Evolutionary conservation across 73 alveolate genomes (phyloP).

Genomic region (Stentor roeselii): DNA sequence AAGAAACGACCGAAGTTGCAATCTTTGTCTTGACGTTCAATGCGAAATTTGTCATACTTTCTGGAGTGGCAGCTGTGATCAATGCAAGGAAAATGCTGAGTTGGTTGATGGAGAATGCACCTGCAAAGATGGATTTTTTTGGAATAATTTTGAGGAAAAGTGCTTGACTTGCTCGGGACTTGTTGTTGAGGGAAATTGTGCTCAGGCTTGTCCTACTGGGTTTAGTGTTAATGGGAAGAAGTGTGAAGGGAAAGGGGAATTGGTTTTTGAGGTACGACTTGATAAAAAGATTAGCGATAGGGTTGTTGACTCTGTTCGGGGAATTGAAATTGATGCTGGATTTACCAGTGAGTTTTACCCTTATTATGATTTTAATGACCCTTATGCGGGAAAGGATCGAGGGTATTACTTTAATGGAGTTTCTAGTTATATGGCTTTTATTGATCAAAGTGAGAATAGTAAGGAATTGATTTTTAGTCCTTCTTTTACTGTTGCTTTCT

Average conservation of each 20-base stretch:
- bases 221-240: not conserved
- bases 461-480: not conserved
- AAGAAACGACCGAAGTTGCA: not conserved
- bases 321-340: not conserved
- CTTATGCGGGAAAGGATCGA: slow-evolving; percentile 1
- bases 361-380: not conserved
- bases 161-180: not conserved
- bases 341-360: not conserved
- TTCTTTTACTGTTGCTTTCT: not conserved
- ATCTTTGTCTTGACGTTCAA: not conserved
- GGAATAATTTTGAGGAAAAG: not conserved
- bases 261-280: not conserved
- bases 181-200: not conserved
- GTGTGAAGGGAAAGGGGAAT: not conserved
- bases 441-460: not conserved
- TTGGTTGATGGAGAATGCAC: not conserved
- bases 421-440: not conserved
- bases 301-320: not conserved
- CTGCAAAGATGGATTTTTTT: not conserved
- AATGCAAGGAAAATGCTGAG: not conserved
- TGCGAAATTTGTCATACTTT: not conserved
- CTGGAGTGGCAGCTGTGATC: not conserved
- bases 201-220: slow-evolving; percentile 16
- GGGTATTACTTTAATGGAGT: slow-evolving; percentile 15
- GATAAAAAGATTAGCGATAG: not conserved